These are phyloP conservation scores for Austroboletus festivus DNA, from an alignment of 768 basidiomycete genomes.

Conservation along the genomic window DNA sequence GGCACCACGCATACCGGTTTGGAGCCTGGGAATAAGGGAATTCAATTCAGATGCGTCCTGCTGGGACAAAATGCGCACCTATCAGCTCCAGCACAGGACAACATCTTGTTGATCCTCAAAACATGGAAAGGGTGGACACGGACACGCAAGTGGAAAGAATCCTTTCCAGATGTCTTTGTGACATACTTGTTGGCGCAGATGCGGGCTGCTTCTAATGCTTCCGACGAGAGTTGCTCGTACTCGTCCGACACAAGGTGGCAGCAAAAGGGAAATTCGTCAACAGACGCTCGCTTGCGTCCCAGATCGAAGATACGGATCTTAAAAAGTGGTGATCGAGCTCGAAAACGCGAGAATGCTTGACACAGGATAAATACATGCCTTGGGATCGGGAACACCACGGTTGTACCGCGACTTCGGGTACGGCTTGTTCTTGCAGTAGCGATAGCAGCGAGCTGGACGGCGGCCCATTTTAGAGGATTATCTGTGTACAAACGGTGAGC, in stretches of 20 bases:
- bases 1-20: constrained; percentile 98
- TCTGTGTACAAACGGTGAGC: constrained; percentile 14
- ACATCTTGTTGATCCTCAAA: constrained; percentile 99
- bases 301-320: constrained; percentile 97
- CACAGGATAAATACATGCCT: constrained; percentile 44
- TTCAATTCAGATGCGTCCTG: too few relatives aligned
- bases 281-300: constrained; percentile 91
- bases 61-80: constrained; percentile 43
- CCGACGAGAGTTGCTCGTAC: constrained; percentile 93
- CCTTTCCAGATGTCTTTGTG: constrained; percentile 96
- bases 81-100: constrained; percentile 99
- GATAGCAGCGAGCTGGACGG: constrained; percentile 96
- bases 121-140: constrained; percentile 99
- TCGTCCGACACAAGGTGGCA: constrained; percentile 96
- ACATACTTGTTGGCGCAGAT: constrained; percentile 99
- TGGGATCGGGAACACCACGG: constrained; percentile 97
- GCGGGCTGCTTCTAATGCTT: constrained; percentile 96
- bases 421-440: constrained; percentile 99
- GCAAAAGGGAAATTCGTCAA: constrained; percentile 98
- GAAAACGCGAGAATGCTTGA: background rate
- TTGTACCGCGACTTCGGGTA: constrained; percentile 95
- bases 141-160: constrained; percentile 97
- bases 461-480: constrained; percentile 69
- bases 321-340: background rate
- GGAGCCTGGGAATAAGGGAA: constrained; percentile 49